These are phyloP conservation scores for Solanum microdontum DNA, from an alignment of 257 asterid species.

Conservation along the genomic window DNA sequence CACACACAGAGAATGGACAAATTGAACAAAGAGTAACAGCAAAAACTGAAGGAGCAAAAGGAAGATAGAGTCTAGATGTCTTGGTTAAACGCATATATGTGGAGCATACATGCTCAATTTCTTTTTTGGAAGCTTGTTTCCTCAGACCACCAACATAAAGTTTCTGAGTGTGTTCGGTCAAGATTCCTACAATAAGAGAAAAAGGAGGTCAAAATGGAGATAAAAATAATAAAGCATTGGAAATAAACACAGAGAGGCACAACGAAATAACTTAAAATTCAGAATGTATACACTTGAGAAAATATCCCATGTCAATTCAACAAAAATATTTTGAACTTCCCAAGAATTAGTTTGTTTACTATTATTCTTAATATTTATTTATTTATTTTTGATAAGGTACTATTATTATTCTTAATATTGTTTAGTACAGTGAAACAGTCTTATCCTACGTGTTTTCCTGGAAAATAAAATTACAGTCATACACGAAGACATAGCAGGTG, in stretches of 20 bases:
- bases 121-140: constrained; percentile 54
- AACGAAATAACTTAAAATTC: not conserved
- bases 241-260: not conserved
- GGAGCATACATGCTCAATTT: constrained; percentile 64
- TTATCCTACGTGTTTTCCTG: not conserved
- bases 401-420: not conserved
- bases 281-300: not conserved
- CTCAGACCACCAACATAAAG: constrained; percentile 70
- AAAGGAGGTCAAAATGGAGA: constrained; percentile 7
- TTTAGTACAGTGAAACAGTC: not conserved
- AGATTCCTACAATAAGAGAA: constrained; percentile 35
- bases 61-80: not conserved
- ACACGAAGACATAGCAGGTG: not conserved
- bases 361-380: not conserved
- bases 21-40: not conserved
- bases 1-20: not conserved
- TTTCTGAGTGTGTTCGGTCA: constrained; percentile 38
- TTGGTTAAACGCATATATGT: not conserved
- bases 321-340: not conserved
- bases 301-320: not conserved
- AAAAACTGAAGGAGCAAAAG: not conserved
- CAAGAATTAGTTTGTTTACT: not conserved
- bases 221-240: not conserved
- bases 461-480: not conserved
- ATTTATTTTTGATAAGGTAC: not conserved